These are phyloP conservation scores for Solanum bulbocastanum DNA, from an alignment of 257 asterid genomes.

Conservation along the genomic window DNA sequence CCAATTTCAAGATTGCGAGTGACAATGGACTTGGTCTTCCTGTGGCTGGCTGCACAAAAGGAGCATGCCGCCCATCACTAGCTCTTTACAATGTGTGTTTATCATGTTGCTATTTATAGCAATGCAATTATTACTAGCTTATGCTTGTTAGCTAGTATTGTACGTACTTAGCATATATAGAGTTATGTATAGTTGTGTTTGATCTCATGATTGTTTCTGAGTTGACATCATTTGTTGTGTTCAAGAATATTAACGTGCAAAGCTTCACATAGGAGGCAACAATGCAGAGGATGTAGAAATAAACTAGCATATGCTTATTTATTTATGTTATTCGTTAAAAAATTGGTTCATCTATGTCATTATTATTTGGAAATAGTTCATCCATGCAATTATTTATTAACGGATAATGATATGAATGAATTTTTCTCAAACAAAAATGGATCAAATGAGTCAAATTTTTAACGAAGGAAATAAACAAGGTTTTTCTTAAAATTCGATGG, in stretches of 20 bases:
- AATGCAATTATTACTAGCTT: background rate
- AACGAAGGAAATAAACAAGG: no score
- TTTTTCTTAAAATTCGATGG: no score
- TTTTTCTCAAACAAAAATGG: background rate
- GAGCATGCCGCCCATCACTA: background rate
- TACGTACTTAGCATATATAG: background rate
- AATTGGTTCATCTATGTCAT: background rate
- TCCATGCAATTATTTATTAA: background rate
- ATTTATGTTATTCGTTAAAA: no score
- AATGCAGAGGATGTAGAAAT: background rate
- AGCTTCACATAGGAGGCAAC: background rate
- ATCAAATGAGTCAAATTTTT: background rate
- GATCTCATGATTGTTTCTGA: background rate
- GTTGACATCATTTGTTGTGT: background rate
- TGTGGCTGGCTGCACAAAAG: constrained; percentile 45
- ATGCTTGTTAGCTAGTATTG: background rate
- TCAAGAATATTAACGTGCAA: background rate
- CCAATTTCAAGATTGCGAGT: constrained; percentile 20
- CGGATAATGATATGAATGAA: background rate
- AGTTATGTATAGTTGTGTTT: background rate
- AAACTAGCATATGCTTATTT: background rate
- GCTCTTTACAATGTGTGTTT: background rate
- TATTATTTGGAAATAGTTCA: no score
- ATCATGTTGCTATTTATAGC: background rate
- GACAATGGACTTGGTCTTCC: constrained; percentile 34